phyloP scores from a whole-genome alignment of 2,329 filamentous ascomycete species.

The Claviceps lovelessii region DNA sequence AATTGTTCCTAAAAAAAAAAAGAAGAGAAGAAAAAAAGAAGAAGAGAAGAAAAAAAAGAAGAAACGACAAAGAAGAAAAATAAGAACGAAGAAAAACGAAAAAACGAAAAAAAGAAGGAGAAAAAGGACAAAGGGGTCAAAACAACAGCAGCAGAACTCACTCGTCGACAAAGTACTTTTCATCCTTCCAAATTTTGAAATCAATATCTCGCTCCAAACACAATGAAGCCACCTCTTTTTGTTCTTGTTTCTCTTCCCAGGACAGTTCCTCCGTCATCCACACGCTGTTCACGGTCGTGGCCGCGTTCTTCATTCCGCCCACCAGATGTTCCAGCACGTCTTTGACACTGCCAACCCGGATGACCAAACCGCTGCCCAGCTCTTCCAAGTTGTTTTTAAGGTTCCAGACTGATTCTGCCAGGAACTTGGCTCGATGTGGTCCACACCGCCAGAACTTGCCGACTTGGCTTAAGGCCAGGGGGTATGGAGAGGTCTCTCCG shows the following conservation, averaged over 20 bases:
- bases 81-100: too few relatives aligned
- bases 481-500: slow-evolving; percentile 46
- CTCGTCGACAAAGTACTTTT: slow-evolving; percentile 72
- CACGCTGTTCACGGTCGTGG: slow-evolving; percentile 41
- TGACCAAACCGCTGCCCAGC: slow-evolving; percentile 43
- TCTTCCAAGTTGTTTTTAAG: slow-evolving; percentile 47
- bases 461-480: slow-evolving; percentile 50
- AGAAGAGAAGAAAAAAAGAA: too few relatives aligned
- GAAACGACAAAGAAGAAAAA: too few relatives aligned
- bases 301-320: slow-evolving; percentile 26
- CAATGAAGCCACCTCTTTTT: slow-evolving; percentile 36
- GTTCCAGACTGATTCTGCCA: slow-evolving; percentile 60
- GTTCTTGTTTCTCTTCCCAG: slow-evolving; percentile 53
- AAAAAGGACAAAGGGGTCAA: too few relatives aligned
- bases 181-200: slow-evolving; percentile 55
- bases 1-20: neutral
- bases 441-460: slow-evolving; percentile 62
- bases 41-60: too few relatives aligned
- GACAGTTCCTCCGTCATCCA: slow-evolving; percentile 65
- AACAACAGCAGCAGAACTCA: slow-evolving; percentile 30
- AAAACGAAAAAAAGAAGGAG: too few relatives aligned
- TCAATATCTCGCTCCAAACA: slow-evolving; percentile 39
- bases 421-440: slow-evolving; percentile 55
- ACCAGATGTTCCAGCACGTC: slow-evolving; percentile 48
- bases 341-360: slow-evolving; percentile 47